Conservation (phyloP, 768 basidiomycete genomes). For the Leccinum olivaceopallidum region DNA sequence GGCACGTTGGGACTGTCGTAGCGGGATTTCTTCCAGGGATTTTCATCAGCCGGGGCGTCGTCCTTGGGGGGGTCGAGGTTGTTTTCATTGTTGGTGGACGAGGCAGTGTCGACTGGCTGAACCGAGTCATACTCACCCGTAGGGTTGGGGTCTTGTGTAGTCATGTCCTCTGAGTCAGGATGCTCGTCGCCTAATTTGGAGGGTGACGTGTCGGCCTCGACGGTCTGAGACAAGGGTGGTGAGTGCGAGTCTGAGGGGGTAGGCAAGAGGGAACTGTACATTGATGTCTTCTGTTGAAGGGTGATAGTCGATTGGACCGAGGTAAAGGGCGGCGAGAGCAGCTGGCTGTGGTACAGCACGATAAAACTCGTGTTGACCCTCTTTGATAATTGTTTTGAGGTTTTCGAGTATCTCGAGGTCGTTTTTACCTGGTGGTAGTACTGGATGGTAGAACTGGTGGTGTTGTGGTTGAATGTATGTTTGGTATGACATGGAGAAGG, state of each 20-base stretch:
- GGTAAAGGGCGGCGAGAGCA: conserved; percentile 62
- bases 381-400: conserved; percentile 71
- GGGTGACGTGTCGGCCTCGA: conserved; percentile 21
- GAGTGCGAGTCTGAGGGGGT: background rate
- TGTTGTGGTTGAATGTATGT: conserved; percentile 34
- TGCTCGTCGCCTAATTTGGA: conserved; percentile 21
- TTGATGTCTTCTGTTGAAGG: conserved; percentile 26
- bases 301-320: conserved; percentile 43
- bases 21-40: conserved; percentile 30
- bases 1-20: conserved; percentile 27
- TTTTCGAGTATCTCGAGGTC: conserved; percentile 77
- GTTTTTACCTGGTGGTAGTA: conserved; percentile 54
- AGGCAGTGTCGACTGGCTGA: conserved; percentile 22
- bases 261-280: conserved; percentile 30
- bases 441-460: conserved; percentile 29
- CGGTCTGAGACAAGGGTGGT: conserved; percentile 21
- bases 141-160: conserved; percentile 13
- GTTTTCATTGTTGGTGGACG: conserved; percentile 7
- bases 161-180: conserved; percentile 12
- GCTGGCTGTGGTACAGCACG: conserved; percentile 65
- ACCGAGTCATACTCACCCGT: conserved; percentile 33
- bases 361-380: conserved; percentile 71
- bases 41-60: conserved; percentile 30
- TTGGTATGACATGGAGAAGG: conserved; percentile 42
- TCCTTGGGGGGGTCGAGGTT: conserved; percentile 33